These are phyloP conservation scores for Melampsora larici-populina DNA, from an alignment of 1,284 basidiomycete genomes.

Conservation along the genomic window DNA sequence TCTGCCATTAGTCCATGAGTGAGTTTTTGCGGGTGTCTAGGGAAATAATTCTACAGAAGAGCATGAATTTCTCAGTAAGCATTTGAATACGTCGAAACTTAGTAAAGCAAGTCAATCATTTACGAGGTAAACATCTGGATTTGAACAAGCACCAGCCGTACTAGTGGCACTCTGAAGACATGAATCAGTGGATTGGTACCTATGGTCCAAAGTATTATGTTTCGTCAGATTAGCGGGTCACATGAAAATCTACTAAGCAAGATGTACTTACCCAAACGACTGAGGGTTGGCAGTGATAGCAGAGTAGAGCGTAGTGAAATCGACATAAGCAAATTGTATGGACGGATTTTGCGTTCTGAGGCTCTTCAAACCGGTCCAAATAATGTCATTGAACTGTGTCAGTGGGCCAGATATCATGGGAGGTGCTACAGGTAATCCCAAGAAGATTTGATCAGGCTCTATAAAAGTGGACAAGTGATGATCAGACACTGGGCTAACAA, in stretches of 20 bases:
- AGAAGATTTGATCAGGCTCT: too few relatives aligned
- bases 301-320: constrained; percentile 8
- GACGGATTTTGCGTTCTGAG: neutral
- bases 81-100: neutral
- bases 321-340: constrained; percentile 19
- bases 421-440: neutral
- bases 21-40: too few relatives aligned
- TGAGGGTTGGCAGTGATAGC: constrained; percentile 9
- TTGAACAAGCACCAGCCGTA: neutral
- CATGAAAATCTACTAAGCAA: neutral
- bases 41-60: too few relatives aligned
- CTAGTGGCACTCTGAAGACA: constrained; percentile 17
- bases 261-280: constrained; percentile 12
- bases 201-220: neutral
- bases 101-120: neutral
- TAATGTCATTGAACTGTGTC: neutral
- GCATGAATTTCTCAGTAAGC: too few relatives aligned
- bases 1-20: too few relatives aligned
- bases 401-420: neutral
- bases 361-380: constrained; percentile 20
- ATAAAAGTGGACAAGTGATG: too few relatives aligned
- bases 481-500: neutral
- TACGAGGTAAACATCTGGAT: too few relatives aligned
- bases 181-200: constrained; percentile 11
- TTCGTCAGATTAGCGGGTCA: neutral